phyloP scores from a whole-genome alignment of 768 basidiomycete species.

The Kondoa malvinella region DNA sequence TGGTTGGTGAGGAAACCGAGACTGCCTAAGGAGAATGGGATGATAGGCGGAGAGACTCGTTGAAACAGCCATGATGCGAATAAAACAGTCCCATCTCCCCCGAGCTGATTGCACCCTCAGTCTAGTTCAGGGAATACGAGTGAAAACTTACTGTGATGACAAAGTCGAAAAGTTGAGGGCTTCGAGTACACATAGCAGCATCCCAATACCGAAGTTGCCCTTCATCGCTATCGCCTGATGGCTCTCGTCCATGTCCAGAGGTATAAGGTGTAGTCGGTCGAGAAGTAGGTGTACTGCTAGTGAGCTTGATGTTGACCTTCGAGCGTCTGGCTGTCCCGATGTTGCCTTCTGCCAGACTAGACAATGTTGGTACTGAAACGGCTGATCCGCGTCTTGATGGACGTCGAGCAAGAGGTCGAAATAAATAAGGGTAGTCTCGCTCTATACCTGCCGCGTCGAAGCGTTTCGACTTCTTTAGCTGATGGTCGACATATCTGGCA shows the following conservation, averaged over 20 bases:
- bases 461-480: slow-evolving; percentile 68
- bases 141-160: slow-evolving; percentile 65
- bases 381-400: slow-evolving; percentile 36
- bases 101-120: slow-evolving; percentile 17
- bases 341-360: slow-evolving; percentile 18
- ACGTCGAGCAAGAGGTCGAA: slow-evolving; percentile 57
- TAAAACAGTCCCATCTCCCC: slow-evolving; percentile 80
- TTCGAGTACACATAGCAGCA: slow-evolving; percentile 77
- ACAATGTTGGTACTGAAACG: slow-evolving; percentile 20
- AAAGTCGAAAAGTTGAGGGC: slow-evolving; percentile 88
- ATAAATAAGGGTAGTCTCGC: slow-evolving; percentile 71
- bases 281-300: not conserved
- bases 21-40: slow-evolving; percentile 90
- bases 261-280: not conserved
- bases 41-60: slow-evolving; percentile 91
- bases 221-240: slow-evolving; percentile 30
- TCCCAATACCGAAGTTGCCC: slow-evolving; percentile 98
- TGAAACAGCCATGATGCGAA: slow-evolving; percentile 99
- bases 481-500: slow-evolving; percentile 64
- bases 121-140: slow-evolving; percentile 4
- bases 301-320: not conserved
- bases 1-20: slow-evolving; percentile 96
- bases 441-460: slow-evolving; percentile 85
- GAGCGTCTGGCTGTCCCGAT: not conserved
- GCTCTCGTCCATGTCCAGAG: slow-evolving; percentile 41